phyloP scores from a whole-genome alignment of 2,329 filamentous ascomycete species.

The Aspergillus chevalieri region DNA sequence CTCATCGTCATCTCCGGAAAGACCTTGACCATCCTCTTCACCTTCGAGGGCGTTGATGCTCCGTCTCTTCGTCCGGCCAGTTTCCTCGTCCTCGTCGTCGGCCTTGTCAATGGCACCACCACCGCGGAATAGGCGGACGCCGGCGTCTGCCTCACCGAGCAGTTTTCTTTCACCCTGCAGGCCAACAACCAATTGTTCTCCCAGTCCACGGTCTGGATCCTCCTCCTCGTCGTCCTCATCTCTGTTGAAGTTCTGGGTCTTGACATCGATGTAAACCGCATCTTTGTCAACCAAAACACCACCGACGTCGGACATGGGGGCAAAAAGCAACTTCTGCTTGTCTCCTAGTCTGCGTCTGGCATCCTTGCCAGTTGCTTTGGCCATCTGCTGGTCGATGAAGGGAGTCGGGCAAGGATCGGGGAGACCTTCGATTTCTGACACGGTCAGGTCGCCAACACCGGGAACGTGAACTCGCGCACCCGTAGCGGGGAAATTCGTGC shows the following conservation, averaged over 20 bases:
- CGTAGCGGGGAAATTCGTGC: conserved; percentile 84
- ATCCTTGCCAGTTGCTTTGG: conserved; percentile 77
- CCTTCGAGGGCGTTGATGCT: conserved; percentile 48
- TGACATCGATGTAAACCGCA: conserved; percentile 80
- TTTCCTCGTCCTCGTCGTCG: conserved; percentile 53
- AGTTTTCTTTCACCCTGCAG: conserved; percentile 76
- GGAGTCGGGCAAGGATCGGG: conserved; percentile 96
- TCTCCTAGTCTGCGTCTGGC: conserved; percentile 78
- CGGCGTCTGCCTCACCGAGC: conserved; percentile 74
- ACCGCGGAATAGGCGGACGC: conserved; percentile 77
- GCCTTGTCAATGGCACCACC: conserved; percentile 60
- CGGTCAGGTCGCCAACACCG: conserved; percentile 80
- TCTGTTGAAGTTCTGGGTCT: conserved; percentile 63
- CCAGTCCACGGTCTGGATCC: conserved; percentile 73
- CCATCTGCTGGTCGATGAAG: conserved; percentile 77
- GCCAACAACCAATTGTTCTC: conserved; percentile 88
- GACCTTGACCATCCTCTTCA: conserved; percentile 47
- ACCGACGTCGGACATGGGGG: conserved; percentile 96
- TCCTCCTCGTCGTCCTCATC: conserved; percentile 58
- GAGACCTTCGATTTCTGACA: conserved; percentile 75
- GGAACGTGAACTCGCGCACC: conserved; percentile 87
- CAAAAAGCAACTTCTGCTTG: conserved; percentile 93
- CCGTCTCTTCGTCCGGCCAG: conserved; percentile 49
- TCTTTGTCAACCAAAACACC: conserved; percentile 95
- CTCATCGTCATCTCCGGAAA: conserved; percentile 53